phyloP scores from a whole-genome alignment of 208 protist species.

The Kentomonas sorsogonicus region DNA sequence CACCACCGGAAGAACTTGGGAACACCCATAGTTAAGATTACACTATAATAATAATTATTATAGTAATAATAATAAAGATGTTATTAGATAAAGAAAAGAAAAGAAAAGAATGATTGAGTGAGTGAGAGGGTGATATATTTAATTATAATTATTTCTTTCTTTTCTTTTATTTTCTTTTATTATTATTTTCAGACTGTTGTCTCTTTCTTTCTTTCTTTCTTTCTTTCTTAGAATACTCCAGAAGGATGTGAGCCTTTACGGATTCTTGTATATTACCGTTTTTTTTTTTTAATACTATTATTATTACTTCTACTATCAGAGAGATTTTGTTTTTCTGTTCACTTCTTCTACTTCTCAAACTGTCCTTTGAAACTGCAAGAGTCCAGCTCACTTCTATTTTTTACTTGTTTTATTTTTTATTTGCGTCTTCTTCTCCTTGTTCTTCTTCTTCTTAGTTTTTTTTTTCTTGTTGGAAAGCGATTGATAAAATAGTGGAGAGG shows the following conservation, averaged over 20 bases:
- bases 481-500: background rate
- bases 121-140: background rate
- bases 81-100: background rate
- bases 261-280: too few species aligned
- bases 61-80: background rate
- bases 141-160: constrained; percentile 11
- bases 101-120: constrained; percentile 2
- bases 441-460: background rate
- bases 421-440: background rate
- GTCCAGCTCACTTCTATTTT: background rate
- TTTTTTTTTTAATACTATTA: too few species aligned
- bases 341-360: background rate
- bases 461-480: background rate
- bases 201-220: background rate
- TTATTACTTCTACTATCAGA: too few species aligned
- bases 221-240: background rate
- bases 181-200: too few species aligned
- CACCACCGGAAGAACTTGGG: constrained; percentile 97
- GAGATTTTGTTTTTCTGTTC: background rate
- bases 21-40: constrained; percentile 78
- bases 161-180: background rate
- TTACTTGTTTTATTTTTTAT: constrained; percentile 8
- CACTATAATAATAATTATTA: background rate
- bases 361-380: too few species aligned
- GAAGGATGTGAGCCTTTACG: too few species aligned